phyloP scores from a whole-genome alignment of 345 rosid genomes.

The Aurinia saxatilis region DNA sequence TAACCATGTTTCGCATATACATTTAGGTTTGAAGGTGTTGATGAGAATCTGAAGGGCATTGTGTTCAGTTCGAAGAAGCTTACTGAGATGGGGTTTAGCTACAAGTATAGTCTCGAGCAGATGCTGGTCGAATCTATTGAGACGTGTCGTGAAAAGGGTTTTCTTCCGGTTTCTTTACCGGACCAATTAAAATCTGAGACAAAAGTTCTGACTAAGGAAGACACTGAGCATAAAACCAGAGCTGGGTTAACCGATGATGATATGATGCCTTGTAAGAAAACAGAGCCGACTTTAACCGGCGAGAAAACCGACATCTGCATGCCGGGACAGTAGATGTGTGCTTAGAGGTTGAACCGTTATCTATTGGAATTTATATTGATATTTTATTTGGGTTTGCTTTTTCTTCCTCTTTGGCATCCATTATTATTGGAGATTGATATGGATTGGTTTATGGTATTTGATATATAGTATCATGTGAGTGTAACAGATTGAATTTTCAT shows the following conservation, averaged over 20 bases:
- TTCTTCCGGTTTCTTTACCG: slow-evolving; percentile 39
- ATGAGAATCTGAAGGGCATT: slow-evolving; percentile 38
- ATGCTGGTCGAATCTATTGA: slow-evolving; percentile 71
- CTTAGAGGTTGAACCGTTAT: slow-evolving; percentile 6
- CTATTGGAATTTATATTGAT: not conserved
- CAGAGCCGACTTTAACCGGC: slow-evolving; percentile 1
- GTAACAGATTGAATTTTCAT: not conserved
- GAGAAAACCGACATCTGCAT: slow-evolving; percentile 11
- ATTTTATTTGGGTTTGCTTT: not conserved
- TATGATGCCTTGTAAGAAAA: slow-evolving; percentile 9
- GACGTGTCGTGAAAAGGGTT: slow-evolving; percentile 55
- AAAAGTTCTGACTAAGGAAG: not conserved
- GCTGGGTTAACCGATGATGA: slow-evolving; percentile 4
- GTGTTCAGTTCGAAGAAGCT: slow-evolving; percentile 63
- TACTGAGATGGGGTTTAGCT: slow-evolving; percentile 59
- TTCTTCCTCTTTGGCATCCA: not conserved
- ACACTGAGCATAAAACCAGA: not conserved
- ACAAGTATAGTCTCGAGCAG: slow-evolving; percentile 66
- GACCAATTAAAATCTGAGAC: not conserved
- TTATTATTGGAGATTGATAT: not conserved
- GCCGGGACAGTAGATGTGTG: slow-evolving; percentile 19
- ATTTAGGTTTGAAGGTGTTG: slow-evolving; percentile 52
- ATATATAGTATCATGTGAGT: not conserved
- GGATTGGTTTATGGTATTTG: not conserved
- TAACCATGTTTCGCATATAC: no score